These are phyloP conservation scores for Scorias spongiosa DNA, from an alignment of 2,329 filamentous ascomycete genomes.

Conservation along the genomic window DNA sequence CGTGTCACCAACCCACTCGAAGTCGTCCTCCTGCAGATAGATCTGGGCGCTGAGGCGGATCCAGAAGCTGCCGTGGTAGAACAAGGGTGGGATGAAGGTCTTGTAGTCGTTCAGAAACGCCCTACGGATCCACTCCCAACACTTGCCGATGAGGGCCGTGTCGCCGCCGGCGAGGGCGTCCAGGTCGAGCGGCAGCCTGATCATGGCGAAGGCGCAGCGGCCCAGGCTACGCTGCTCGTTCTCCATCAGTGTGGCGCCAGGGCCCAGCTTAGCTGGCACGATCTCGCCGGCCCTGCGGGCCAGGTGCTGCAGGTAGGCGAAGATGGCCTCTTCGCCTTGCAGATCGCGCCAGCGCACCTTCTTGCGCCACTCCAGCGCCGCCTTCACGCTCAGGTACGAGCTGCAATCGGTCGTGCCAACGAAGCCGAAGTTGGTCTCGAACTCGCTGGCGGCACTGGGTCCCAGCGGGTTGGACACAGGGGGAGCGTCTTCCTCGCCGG, in stretches of 20 bases:
- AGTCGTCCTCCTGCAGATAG: slow-evolving; percentile 69
- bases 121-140: slow-evolving; percentile 28
- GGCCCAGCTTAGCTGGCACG: slow-evolving; percentile 45
- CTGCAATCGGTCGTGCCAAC: slow-evolving; percentile 60
- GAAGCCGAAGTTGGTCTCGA: slow-evolving; percentile 59
- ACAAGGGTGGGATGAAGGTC: slow-evolving; percentile 54
- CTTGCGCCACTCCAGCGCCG: slow-evolving; percentile 55
- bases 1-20: slow-evolving; percentile 49
- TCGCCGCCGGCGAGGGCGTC: slow-evolving; percentile 18
- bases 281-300: slow-evolving; percentile 47
- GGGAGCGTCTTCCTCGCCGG: slow-evolving; percentile 7
- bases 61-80: slow-evolving; percentile 51
- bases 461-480: slow-evolving; percentile 22
- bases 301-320: slow-evolving; percentile 46
- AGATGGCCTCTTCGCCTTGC: slow-evolving; percentile 58
- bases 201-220: slow-evolving; percentile 55
- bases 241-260: slow-evolving; percentile 51
- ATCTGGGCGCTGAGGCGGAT: slow-evolving; percentile 63
- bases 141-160: slow-evolving; percentile 18
- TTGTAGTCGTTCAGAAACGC: slow-evolving; percentile 41
- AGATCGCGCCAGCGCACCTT: slow-evolving; percentile 15
- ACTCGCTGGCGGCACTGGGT: slow-evolving; percentile 38
- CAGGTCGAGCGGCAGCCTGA: slow-evolving; percentile 51
- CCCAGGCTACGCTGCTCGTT: slow-evolving; percentile 47
- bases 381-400: slow-evolving; percentile 56